Evolutionary conservation across 495 filamentous ascomycete species (phyloP).

Genomic region (Tuber aestivum): DNA sequence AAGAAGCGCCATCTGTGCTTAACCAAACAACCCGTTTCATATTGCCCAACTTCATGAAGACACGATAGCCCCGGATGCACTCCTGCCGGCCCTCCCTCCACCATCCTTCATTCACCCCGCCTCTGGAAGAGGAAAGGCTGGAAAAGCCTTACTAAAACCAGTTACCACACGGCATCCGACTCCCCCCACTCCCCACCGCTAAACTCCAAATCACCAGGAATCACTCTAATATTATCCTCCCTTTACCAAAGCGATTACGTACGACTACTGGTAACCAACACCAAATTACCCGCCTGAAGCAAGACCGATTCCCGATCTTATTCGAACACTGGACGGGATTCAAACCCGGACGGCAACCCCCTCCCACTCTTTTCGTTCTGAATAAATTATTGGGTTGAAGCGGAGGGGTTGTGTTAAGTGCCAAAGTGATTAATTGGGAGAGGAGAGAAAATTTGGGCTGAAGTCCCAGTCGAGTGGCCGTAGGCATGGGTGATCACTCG

Average conservation of each 20-base stretch:
- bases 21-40: not conserved
- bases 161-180: not conserved
- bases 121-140: too few species aligned
- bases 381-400: not conserved
- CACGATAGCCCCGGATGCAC: not conserved
- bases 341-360: too few species aligned
- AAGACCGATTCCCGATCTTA: not conserved
- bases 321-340: not conserved
- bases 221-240: not conserved
- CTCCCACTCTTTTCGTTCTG: not conserved
- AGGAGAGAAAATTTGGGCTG: not conserved
- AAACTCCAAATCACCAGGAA: not conserved
- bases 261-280: not conserved
- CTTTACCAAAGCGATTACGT: not conserved
- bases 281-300: not conserved
- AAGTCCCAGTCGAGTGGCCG: not conserved
- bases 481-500: not conserved
- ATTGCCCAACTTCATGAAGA: not conserved
- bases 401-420: not conserved
- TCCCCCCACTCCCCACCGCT: not conserved
- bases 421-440: not conserved
- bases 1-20: not conserved
- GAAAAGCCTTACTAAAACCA: not conserved
- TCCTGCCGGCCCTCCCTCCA: not conserved
- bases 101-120: not conserved